Evolutionary conservation across 352 stramenopile species (phyloP), one percentile per base, ranked within the genome.

Genomic region (Globisporangium canariense): DNA sequence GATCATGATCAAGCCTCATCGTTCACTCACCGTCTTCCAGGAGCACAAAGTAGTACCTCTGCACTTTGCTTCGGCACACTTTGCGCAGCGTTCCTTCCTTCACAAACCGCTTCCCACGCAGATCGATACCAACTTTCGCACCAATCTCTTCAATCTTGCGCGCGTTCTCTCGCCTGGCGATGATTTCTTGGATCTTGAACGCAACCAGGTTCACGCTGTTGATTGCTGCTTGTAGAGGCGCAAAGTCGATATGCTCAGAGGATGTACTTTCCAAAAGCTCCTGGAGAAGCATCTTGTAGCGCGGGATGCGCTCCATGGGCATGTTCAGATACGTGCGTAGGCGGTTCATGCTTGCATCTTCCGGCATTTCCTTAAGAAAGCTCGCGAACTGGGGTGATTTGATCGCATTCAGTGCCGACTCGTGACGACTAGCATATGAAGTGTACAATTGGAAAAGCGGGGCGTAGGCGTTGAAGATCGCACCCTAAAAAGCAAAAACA

Each of bases 401-500:
- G 64, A 94, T 90, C 10, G 80, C 80, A 36, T 76, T 77, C 34
- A 93, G 50, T 14, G 83, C 87, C 1, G 76, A 77, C 25, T 88
- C 85, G 67, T 96, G 83, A 8, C 87, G 82, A 59, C 84, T 93
- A 20, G 87, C 87, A 55, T 96, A 96, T 4, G 83, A 89, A 11
- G 86, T 91, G 61, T 96, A 96, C 5, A 96, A 64, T 60, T 96
- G 82, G 61, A 96, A 90, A 9, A 96, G 66, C 18, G 87, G 84
- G 8, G 87, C 86, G 58, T 94, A 96, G 1, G 87, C 85, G 57
- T 89, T 90, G 52, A 96, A 96, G 53, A 96, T 96, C 14, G 87
- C 87, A 13, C 87, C 87, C 56, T 90, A 66, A 10, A 56, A 38
- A 3, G 77, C 62, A n/a, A 25, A 60, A 2, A 61, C 32, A 59